phyloP scores from a whole-genome alignment of 768 basidiomycete genomes.

The Suillus weaverae region DNA sequence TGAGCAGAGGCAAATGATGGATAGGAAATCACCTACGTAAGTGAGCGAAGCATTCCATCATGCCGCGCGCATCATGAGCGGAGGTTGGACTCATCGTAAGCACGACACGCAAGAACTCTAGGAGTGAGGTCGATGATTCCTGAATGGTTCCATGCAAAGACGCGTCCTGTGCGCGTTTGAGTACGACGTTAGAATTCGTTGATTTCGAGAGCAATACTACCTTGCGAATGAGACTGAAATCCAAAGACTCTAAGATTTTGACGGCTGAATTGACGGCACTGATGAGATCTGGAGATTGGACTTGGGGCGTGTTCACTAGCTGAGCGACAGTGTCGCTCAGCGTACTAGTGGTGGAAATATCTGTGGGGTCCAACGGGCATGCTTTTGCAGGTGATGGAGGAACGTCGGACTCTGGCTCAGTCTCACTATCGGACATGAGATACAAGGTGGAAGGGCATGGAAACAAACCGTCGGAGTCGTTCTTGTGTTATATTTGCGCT shows the following conservation, averaged over 20 bases:
- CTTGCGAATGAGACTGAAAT: slow-evolving; percentile 31
- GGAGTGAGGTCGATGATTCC: slow-evolving; percentile 33
- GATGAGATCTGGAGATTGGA: neutral
- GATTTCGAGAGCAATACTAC: slow-evolving; percentile 12
- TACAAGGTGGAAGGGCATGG: neutral
- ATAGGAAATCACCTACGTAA: slow-evolving; percentile 20
- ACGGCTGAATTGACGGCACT: slow-evolving; percentile 25
- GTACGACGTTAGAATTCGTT: neutral
- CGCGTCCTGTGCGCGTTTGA: slow-evolving; percentile 31
- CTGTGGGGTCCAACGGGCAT: slow-evolving; percentile 11
- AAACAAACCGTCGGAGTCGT: neutral
- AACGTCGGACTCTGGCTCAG: slow-evolving; percentile 51
- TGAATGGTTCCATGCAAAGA: slow-evolving; percentile 35
- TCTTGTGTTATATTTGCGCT: neutral
- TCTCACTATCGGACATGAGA: slow-evolving; percentile 46
- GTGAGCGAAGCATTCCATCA: slow-evolving; percentile 15
- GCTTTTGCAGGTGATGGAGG: slow-evolving; percentile 11
- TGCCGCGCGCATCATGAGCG: slow-evolving; percentile 6
- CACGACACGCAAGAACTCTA: slow-evolving; percentile 31
- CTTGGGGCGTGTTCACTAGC: neutral
- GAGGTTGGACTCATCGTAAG: slow-evolving; percentile 12
- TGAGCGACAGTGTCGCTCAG: neutral
- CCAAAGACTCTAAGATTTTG: slow-evolving; percentile 25
- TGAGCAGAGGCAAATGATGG: slow-evolving; percentile 8
- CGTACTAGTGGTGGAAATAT: neutral